These are phyloP conservation scores for Lactifluus subvellereus DNA, from an alignment of 768 basidiomycete genomes.

Conservation along the genomic window DNA sequence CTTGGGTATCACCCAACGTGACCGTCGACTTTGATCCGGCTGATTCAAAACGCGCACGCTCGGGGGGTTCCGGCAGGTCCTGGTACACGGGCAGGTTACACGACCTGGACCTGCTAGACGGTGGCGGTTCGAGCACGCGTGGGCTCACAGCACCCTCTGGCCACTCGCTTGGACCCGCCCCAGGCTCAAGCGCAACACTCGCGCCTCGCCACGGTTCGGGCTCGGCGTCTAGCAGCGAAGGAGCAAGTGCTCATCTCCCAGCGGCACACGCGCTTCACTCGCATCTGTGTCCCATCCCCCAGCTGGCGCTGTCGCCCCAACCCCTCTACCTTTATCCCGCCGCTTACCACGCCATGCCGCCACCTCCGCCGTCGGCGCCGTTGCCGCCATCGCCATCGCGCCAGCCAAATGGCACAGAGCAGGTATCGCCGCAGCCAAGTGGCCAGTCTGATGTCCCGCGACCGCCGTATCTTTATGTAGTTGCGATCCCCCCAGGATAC, in stretches of 20 bases:
- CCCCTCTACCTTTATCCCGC: constrained; percentile 19
- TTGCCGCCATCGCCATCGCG: neutral
- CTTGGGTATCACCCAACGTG: constrained; percentile 22
- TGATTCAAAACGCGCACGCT: constrained; percentile 13
- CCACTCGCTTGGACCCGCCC: constrained; percentile 4
- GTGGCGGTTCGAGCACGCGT: constrained; percentile 3
- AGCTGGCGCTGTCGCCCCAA: constrained; percentile 11
- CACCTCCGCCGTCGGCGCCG: neutral
- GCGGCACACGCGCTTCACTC: neutral
- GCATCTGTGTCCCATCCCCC: constrained; percentile 14
- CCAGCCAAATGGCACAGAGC: neutral
- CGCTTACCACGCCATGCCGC: neutral
- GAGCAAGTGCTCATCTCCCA: neutral
- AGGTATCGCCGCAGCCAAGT: constrained; percentile 10
- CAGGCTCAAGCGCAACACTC: constrained; percentile 16
- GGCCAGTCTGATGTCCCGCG: constrained; percentile 1
- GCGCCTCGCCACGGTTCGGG: constrained; percentile 10
- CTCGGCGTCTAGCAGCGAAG: constrained; percentile 19
- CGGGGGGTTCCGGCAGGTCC: constrained; percentile 2
- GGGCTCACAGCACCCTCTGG: constrained; percentile 9
- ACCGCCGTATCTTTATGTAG: constrained; percentile 18
- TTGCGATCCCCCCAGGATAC: constrained; percentile 19
- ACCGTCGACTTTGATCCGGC: constrained; percentile 22
- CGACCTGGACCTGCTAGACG: constrained; percentile 18
- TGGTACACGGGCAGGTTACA: constrained; percentile 22